Evolutionary conservation across 768 basidiomycete species (phyloP), one percentile per base, ranked within the genome.

Genomic region (Hypsizygus marmoreus): DNA sequence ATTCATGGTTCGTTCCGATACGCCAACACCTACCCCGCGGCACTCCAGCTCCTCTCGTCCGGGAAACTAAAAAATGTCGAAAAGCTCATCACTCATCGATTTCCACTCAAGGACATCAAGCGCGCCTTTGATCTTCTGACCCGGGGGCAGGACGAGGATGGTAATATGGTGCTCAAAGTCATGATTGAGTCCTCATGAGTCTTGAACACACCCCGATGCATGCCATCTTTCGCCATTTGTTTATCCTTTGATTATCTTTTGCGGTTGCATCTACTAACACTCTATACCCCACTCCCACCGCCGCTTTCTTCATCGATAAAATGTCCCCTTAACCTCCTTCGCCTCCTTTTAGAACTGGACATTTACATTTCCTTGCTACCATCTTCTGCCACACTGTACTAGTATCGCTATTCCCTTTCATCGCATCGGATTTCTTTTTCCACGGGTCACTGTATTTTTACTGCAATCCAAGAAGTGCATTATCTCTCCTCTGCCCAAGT

Each of bases 1-100:
- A 82, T 97, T 58, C 81, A 84, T 50, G 95, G 94, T 54, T 89
- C 88, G 28, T 97, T 97, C 79, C 81, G 91, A 24, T 94, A 94
- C 59, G 86, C 86, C 49, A 84, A 92, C 71, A 94, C 91, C 8
- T 98, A 95, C 64, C 82, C 88, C 14, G 81, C 81, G n/a, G 95
- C 95, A 16, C 71, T 97, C 34, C 69, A 75, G 2, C 77, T 98
- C 7, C 79, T 94, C 38, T 76, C 77, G 12, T 79, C 82, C 4
- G 87, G 88, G 24, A 74, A 74, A 54, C 75, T 92, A 25, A 66
- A 72, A 31, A 78, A 82, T 51, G 71, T 88, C 32, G 77, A 80
- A 51, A 84, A 83, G 63, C 77, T 97, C 62, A 77, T 95, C 49
- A 91, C 90, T 8, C 91, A 92, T 59, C 82, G 85, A 30, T 80